These are phyloP conservation scores for Penicillium cinerascens DNA, from an alignment of 495 filamentous ascomycete species.

Conservation along the genomic window DNA sequence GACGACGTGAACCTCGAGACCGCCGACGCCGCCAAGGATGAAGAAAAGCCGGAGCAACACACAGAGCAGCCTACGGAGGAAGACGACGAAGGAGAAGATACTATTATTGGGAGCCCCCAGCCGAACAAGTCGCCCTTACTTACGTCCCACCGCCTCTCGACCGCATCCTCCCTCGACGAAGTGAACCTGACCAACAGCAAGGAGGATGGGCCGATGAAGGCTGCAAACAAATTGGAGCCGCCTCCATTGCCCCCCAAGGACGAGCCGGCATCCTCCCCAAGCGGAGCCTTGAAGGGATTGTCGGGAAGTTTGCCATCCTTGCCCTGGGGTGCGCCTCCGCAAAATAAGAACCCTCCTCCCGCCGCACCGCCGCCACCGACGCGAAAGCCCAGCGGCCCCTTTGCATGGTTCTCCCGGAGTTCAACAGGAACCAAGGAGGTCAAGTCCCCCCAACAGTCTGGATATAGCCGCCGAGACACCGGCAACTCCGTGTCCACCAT, in stretches of 20 bases:
- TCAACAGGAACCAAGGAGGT: conserved; percentile 59
- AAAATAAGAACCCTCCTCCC: conserved; percentile 39
- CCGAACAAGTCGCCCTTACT: conserved; percentile 52
- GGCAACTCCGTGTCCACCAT: conserved; percentile 70
- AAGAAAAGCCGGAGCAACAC: conserved; percentile 22
- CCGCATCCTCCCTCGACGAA: conserved; percentile 60
- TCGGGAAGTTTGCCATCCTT: conserved; percentile 51
- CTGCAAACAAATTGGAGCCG: conserved; percentile 32
- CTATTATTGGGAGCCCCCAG: conserved; percentile 30
- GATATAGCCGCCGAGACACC: conserved; percentile 62
- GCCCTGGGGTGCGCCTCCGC: conserved; percentile 45
- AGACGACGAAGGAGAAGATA: conserved; percentile 27
- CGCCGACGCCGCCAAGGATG: conserved; percentile 11
- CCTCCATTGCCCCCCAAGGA: conserved; percentile 52
- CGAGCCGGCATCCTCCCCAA: conserved; percentile 36
- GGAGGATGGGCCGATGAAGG: conserved; percentile 35
- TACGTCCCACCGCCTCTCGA: conserved; percentile 61
- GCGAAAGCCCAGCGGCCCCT: conserved; percentile 74
- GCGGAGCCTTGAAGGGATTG: conserved; percentile 45
- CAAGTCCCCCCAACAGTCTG: conserved; percentile 45
- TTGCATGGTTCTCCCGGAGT: conserved; percentile 80
- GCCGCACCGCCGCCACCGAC: conserved; percentile 43
- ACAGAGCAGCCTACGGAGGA: conserved; percentile 7
- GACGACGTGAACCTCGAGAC: neutral
- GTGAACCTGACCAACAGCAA: conserved; percentile 61